Evolutionary conservation across 2,329 filamentous ascomycete genomes (phyloP).

Genomic region (Ilyonectria robusta): DNA sequence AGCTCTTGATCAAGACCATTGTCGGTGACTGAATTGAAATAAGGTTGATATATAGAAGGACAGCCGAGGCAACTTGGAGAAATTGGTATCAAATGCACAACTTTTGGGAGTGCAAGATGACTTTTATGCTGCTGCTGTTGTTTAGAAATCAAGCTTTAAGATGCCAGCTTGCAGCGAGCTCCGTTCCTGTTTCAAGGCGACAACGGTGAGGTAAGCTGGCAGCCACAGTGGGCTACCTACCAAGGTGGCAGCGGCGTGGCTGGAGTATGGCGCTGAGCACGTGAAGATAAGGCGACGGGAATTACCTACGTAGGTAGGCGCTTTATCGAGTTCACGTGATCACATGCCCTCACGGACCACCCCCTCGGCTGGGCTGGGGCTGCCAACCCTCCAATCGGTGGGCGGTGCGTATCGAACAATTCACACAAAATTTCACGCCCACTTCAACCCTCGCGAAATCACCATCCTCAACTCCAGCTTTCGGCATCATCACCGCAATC

Average conservation of each 20-base stretch:
- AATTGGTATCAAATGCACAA: conserved; percentile 27
- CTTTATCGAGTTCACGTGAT: conserved; percentile 37
- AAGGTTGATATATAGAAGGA: neutral
- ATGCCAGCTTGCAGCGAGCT: conserved; percentile 51
- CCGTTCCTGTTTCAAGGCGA: conserved; percentile 29
- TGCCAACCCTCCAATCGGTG: conserved; percentile 56
- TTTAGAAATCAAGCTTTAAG: conserved; percentile 48
- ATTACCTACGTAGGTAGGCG: neutral
- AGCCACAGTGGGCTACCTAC: conserved; percentile 10
- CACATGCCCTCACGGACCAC: conserved; percentile 22
- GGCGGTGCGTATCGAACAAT: conserved; percentile 49
- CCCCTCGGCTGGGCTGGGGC: conserved; percentile 51
- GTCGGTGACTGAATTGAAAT: conserved; percentile 40
- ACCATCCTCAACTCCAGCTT: conserved; percentile 49
- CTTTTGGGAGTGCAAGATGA: conserved; percentile 22
- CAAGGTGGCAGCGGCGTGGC: neutral
- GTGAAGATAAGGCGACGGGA: conserved; percentile 40
- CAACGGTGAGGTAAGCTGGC: conserved; percentile 41
- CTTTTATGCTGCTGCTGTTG: conserved; percentile 29
- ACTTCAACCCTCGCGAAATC: conserved; percentile 53
- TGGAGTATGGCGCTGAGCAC: conserved; percentile 21
- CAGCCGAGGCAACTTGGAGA: neutral
- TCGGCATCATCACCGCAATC: conserved; percentile 59
- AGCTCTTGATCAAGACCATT: conserved; percentile 73
- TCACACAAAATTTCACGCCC: conserved; percentile 59